These are phyloP conservation scores for Fusarium oligoseptatum DNA, from an alignment of 2,329 filamentous ascomycete species.

Conservation along the genomic window DNA sequence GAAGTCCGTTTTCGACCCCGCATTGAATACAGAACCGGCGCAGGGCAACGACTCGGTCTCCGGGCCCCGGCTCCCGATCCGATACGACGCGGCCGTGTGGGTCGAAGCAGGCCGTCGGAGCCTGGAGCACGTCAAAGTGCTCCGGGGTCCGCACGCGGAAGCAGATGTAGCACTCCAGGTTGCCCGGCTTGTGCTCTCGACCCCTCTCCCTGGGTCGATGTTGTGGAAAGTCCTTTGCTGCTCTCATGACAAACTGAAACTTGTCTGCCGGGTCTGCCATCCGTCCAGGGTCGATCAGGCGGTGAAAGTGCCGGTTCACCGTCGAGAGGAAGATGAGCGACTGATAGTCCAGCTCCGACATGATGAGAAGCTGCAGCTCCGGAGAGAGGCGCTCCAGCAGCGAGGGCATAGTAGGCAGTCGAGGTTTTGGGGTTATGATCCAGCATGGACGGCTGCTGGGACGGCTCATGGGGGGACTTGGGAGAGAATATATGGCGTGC, in stretches of 20 bases:
- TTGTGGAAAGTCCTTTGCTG: slow-evolving; percentile 56
- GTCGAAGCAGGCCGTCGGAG: slow-evolving; percentile 51
- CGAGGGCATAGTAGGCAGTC: slow-evolving; percentile 38
- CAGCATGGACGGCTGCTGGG: slow-evolving; percentile 21
- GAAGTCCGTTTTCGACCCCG: slow-evolving; percentile 54
- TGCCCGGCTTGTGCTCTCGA: slow-evolving; percentile 55
- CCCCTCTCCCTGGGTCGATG: slow-evolving; percentile 56
- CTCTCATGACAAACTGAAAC: slow-evolving; percentile 57
- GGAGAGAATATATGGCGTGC: slow-evolving; percentile 10
- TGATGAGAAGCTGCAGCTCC: slow-evolving; percentile 52
- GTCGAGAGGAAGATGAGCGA: slow-evolving; percentile 57
- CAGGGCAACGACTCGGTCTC: slow-evolving; percentile 50
- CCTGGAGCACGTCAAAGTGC: slow-evolving; percentile 55
- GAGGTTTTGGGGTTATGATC: slow-evolving; percentile 15
- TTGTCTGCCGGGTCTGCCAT: slow-evolving; percentile 55
- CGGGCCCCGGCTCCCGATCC: slow-evolving; percentile 45
- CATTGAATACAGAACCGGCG: slow-evolving; percentile 59
- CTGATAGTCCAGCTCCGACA: slow-evolving; percentile 55
- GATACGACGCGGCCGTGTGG: slow-evolving; percentile 47
- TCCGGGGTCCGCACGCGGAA: slow-evolving; percentile 56
- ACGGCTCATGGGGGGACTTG: slow-evolving; percentile 17
- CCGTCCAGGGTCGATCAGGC: slow-evolving; percentile 49
- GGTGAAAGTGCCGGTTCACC: slow-evolving; percentile 53
- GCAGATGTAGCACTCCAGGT: slow-evolving; percentile 59
- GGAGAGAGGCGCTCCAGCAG: slow-evolving; percentile 51